Percentiles rank a stretch among this genome's conserved stretches.
Evolutionary conservation across 352 stramenopile genomes (phyloP).

Genomic region (Phytophthora aleatoria): DNA sequence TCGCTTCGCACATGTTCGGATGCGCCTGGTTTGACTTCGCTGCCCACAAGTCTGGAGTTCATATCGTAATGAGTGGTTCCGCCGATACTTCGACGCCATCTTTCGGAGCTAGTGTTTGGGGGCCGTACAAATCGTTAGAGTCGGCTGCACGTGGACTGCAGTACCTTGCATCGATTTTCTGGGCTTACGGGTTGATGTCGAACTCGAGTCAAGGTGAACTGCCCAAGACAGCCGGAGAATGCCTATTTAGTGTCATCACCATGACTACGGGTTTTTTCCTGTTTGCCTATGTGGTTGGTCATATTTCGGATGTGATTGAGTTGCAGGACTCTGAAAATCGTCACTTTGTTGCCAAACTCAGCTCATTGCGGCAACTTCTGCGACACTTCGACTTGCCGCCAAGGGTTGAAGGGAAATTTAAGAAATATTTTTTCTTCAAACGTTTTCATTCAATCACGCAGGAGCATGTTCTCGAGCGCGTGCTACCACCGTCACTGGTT

Average conservation of each 20-base stretch:
- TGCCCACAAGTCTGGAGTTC: slow-evolving; percentile 46
- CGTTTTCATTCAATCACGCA: slow-evolving; percentile 73
- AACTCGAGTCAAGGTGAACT: slow-evolving; percentile 58
- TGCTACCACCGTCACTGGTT: slow-evolving; percentile 58
- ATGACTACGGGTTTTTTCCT: slow-evolving; percentile 71
- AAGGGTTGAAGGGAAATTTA: slow-evolving; percentile 57
- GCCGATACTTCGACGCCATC: slow-evolving; percentile 15
- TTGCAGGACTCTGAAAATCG: slow-evolving; percentile 63
- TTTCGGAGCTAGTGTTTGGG: slow-evolving; percentile 44
- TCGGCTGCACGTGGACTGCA: slow-evolving; percentile 35
- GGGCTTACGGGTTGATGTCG: slow-evolving; percentile 62
- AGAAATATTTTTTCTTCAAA: slow-evolving; percentile 73
- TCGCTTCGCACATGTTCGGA: slow-evolving; percentile 57
- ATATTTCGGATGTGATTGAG: slow-evolving; percentile 64
- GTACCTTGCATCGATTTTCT: slow-evolving; percentile 57
- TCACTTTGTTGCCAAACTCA: slow-evolving; percentile 63
- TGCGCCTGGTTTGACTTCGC: slow-evolving; percentile 71
- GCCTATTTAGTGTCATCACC: slow-evolving; percentile 57
- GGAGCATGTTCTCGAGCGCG: slow-evolving; percentile 59
- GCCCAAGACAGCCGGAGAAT: slow-evolving; percentile 51
- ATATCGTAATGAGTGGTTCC: slow-evolving; percentile 28
- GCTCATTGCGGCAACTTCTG: slow-evolving; percentile 54
- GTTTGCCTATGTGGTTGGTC: slow-evolving; percentile 64
- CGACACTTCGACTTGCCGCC: slow-evolving; percentile 53
- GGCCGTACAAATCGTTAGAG: slow-evolving; percentile 30